Evolutionary conservation across 2,329 filamentous ascomycete species (phyloP).

Genomic region (Bipolaris victoriae): DNA sequence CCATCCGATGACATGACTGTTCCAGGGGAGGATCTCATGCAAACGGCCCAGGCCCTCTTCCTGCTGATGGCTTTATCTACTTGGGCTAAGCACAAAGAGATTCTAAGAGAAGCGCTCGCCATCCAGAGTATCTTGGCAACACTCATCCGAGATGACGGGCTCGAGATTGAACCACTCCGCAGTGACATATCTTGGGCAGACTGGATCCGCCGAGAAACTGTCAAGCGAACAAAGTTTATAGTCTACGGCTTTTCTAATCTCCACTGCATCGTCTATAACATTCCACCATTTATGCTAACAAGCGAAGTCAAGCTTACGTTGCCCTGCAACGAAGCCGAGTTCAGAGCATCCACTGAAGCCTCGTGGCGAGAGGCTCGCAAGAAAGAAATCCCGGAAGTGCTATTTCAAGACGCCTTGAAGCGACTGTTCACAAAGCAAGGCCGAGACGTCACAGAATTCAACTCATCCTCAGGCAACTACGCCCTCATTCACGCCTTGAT

Average conservation of each 20-base stretch:
- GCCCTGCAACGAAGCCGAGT: slow-evolving; percentile 61
- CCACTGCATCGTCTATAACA: slow-evolving; percentile 67
- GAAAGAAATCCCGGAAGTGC: slow-evolving; percentile 29
- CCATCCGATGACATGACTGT: slow-evolving; percentile 31
- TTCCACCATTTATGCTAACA: slow-evolving; percentile 63
- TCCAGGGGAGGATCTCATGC: slow-evolving; percentile 54
- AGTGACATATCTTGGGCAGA: slow-evolving; percentile 61
- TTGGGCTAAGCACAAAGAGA: slow-evolving; percentile 64
- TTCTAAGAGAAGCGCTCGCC: slow-evolving; percentile 63
- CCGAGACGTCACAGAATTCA: slow-evolving; percentile 40
- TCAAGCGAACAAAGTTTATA: slow-evolving; percentile 61
- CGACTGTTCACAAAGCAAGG: slow-evolving; percentile 44
- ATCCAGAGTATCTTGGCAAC: slow-evolving; percentile 63
- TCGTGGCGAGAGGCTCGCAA: slow-evolving; percentile 55
- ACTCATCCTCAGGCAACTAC: slow-evolving; percentile 63
- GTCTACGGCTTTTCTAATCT: slow-evolving; percentile 66
- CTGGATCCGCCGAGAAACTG: slow-evolving; percentile 61
- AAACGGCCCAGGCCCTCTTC: slow-evolving; percentile 69
- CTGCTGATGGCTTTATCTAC: slow-evolving; percentile 66
- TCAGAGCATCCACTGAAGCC: slow-evolving; percentile 59
- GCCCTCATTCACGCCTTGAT: slow-evolving; percentile 74
- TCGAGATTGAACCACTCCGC: slow-evolving; percentile 61
- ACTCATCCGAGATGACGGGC: slow-evolving; percentile 61
- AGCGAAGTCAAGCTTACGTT: slow-evolving; percentile 61
- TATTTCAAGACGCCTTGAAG: slow-evolving; percentile 44